Evolutionary conservation across 768 basidiomycete genomes (phyloP), one percentile per base, ranked within the genome.

Genomic region (Tricholoma saponaceum): DNA sequence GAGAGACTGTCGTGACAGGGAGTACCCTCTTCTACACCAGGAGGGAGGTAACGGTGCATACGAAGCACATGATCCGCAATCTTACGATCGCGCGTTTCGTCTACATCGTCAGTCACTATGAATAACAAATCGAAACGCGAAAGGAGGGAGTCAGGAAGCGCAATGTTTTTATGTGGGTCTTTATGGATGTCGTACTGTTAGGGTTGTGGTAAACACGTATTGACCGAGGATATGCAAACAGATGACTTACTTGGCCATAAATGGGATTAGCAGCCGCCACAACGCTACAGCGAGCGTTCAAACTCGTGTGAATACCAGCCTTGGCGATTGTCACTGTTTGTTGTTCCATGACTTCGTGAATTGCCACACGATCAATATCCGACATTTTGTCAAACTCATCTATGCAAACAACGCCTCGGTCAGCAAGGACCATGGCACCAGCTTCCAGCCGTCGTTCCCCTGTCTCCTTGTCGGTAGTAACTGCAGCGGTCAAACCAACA

Each of bases 351-450:
- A 98, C 97, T 83, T 99, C 97, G 75, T 99, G 97, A 66, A 99
- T 99, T 32, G 97, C 96, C 18, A 98, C 96, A 63, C 97, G 86
- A 76, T 99, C 97, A 62, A 98, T 83, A 69, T 99, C 97, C 25
- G 93, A 95, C 97, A 99, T 98, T 72, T 99, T 99, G 82, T 99
- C 97, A 67, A 99, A 99, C 74, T 99, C 97, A 73, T 99, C 97
- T 65, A 99, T 98, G 72, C 97, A 99, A 46, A 99, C 96, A 20
- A 99, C 95, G 16, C 97, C 97, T 64, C 96, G 87, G 73, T 99
- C 97, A 26, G 97, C 97, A 58, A 99, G 87, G 54, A 99, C 97
- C 97, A 99, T 99, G 12, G 97, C 97, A 44, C 97, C 97, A 3
- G 97, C 97, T 76, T 99, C 97, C 52, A 99, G 83, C 60, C 97